Evolutionary conservation across 2,329 filamentous ascomycete species (phyloP), one percentile per base, ranked within the genome.

Genomic region (Amauroascus niger): DNA sequence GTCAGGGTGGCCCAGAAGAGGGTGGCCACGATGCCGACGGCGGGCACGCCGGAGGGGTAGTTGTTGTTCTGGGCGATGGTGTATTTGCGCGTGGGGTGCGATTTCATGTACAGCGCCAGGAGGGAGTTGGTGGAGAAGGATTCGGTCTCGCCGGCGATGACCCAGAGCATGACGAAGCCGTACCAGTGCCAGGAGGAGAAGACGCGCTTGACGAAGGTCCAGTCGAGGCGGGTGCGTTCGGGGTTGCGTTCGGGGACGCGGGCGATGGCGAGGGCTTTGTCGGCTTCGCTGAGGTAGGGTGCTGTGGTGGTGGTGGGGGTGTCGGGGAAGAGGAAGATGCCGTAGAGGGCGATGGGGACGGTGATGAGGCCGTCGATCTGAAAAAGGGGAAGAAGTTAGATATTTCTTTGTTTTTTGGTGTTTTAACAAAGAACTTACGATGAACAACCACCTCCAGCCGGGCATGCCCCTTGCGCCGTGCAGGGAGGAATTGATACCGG

Each of bases 91-190:
- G 67, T 72, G 0, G 72, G 71, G 51, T 76, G 70, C 0, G 69
- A 62, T 55, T 75, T 74, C 71, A 79, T 72, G 57, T 77, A 79
- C 1, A 80, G 59, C 0, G 72, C 68, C 0, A 79, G 61, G 1
- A 87, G 71, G 0, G 79, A 72, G 65, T 88, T 87, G 18, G 78
- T 76, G 50, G 78, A 80, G 65, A 87, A 87, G 0, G 81, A 84
- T 64, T 88, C 84, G 0, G 81, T 83, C 63, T 87, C 82, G 28
- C 83, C 82, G 0, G 83, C 83, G 39, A 88, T 80, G 58, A 84
- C 77, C 67, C 67, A 70, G 6, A 70, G 60, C 35, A 69, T 61
- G 26, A 68, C 65, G 43, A 70, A 70, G 3, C 61, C 65, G 57
- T 67, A 70, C 62, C 65, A 68, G 54, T 69, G 66, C 67, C 66